phyloP scores from a whole-genome alignment of 768 basidiomycete species.

The Tubosaeta sp. region DNA sequence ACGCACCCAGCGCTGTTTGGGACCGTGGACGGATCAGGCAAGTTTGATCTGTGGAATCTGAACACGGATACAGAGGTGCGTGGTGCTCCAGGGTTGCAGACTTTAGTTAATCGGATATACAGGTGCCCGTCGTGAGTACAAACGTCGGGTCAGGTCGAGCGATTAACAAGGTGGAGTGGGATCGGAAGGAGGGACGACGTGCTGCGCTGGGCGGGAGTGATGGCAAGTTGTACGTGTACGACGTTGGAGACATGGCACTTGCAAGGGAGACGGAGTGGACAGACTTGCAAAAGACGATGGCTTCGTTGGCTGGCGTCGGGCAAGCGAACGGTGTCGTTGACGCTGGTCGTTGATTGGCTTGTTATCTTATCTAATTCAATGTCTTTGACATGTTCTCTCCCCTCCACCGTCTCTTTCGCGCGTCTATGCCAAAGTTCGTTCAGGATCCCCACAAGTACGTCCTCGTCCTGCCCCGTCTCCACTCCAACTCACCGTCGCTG shows the following conservation, averaged over 20 bases:
- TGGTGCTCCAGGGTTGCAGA: slow-evolving; percentile 6
- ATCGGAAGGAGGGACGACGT: slow-evolving; percentile 85
- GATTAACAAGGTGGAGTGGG: slow-evolving; percentile 96
- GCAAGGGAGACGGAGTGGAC: slow-evolving; percentile 92
- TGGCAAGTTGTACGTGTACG: slow-evolving; percentile 90
- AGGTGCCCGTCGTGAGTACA: slow-evolving; percentile 94
- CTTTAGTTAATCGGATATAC: slow-evolving; percentile 4
- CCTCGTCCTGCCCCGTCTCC: slow-evolving; percentile 7
- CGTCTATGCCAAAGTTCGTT: slow-evolving; percentile 20
- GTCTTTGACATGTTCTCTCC: not conserved
- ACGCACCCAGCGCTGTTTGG: slow-evolving; percentile 92
- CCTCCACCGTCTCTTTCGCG: not conserved
- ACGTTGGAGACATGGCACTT: slow-evolving; percentile 86
- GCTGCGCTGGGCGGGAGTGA: slow-evolving; percentile 90
- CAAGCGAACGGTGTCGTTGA: slow-evolving; percentile 34
- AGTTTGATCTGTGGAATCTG: slow-evolving; percentile 96
- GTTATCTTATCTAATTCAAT: slow-evolving; percentile 1
- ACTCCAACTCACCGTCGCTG: slow-evolving; percentile 21
- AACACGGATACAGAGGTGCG: slow-evolving; percentile 94
- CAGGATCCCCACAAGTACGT: slow-evolving; percentile 49
- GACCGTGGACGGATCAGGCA: slow-evolving; percentile 89
- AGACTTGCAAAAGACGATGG: slow-evolving; percentile 83
- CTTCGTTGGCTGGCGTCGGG: slow-evolving; percentile 58
- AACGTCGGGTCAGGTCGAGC: slow-evolving; percentile 74
- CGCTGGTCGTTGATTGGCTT: slow-evolving; percentile 30